Base-by-base conservation (phyloP, 176 grass and related monocot species). In the Tillandsia fasciculata region DNA sequence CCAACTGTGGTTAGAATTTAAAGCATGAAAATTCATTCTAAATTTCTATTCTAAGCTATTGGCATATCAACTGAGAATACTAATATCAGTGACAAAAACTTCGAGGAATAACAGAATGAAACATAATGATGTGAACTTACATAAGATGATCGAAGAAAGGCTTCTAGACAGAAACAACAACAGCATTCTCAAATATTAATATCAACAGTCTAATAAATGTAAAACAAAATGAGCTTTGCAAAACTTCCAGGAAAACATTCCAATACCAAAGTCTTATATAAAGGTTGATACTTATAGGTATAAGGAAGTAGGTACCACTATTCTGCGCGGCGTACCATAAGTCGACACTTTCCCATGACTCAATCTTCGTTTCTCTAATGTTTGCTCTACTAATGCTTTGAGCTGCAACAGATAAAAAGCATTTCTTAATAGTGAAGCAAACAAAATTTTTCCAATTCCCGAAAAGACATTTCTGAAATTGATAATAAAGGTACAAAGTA, bases 241-340 rank as follows among this genome's bases (percentile, higher is more conserved):
- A 70, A 78, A 47, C 47, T 61, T 9, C 0, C 56, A 50, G 11
- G 9, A n/a, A 66, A 71, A 71, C 3, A 71, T n/a, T 11, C 10
- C 23, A 9, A 11, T 28, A 56, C 26, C 13, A 58, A 15, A 42
- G 33, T 33, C 51, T 29, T 11, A n/a, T 29, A 54, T 8, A 12
- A 42, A 10, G 11, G n/a, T 29, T 54, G 2, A 11, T 22, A 15
- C n/a, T 13, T 24, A 10, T 6, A 9, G 2, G 12, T n/a, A 63
- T 1, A 51, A 48, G 49, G 27, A 69, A 74, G 15, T 24, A 76
- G 69, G 48, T 96, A 96, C 92, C 81, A 69, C 79, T 87, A 89
- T 71, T 88, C 92, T 77, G 51, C 92, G 84, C 63, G 92, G 92
- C 56, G 92, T 89, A 64, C 92, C 86, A 81, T 89, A 92, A 22